A percentile compares a stretch with the other conserved stretches of the same genome.
Conservation (phyloP, 2,329 filamentous ascomycete genomes). For the Aspergillus fructus region DNA sequence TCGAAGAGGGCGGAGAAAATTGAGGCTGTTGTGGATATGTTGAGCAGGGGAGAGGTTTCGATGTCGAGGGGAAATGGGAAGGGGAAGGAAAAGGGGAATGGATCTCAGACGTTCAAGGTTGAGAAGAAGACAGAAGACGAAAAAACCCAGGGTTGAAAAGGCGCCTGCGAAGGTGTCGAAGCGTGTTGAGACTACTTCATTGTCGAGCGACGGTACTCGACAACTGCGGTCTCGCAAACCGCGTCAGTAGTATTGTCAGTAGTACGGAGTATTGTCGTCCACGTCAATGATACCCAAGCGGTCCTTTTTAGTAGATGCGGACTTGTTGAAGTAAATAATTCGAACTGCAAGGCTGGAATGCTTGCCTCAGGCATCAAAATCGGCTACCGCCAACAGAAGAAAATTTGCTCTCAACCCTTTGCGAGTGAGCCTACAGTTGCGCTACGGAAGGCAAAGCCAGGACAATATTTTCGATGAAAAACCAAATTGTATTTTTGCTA, state of each 20-base stretch:
- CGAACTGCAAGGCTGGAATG: too few relatives aligned
- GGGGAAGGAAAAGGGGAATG: not conserved
- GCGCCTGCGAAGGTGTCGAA: not conserved
- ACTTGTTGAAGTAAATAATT: too few relatives aligned
- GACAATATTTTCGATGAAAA: too few relatives aligned
- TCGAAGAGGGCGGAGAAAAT: not conserved
- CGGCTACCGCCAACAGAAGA: too few relatives aligned
- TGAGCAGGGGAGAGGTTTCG: not conserved
- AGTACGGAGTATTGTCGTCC: not conserved
- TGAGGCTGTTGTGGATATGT: not conserved
- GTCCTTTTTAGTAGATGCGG: not conserved
- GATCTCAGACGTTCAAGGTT: not conserved
- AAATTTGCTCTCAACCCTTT: too few relatives aligned
- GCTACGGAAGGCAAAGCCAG: too few relatives aligned
- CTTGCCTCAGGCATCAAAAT: too few relatives aligned
- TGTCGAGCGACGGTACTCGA: not conserved
- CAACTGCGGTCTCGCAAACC: conserved; percentile 1
- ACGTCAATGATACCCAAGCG: not conserved
- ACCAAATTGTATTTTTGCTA: not conserved
- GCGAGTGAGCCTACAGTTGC: too few relatives aligned
- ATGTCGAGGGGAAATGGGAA: not conserved
- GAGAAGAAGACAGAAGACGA: not conserved
- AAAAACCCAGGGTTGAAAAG: not conserved
- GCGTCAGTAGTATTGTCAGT: not conserved
- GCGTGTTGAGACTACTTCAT: not conserved